These are phyloP conservation scores for Trichosporon inkin DNA, from an alignment of 1,284 basidiomycete genomes.

Conservation along the genomic window DNA sequence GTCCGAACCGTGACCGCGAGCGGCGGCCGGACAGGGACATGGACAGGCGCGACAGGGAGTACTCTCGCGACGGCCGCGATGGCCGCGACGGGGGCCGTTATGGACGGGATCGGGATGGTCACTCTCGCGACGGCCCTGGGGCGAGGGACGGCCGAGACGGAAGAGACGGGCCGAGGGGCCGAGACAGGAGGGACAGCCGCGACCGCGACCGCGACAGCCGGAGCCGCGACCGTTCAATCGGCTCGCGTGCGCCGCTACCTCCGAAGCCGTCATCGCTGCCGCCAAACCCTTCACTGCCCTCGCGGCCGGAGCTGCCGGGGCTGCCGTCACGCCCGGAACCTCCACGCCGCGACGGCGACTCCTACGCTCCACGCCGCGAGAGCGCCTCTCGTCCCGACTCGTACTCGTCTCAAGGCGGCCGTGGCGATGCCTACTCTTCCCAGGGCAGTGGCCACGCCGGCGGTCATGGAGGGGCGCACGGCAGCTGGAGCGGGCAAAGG, in stretches of 20 bases:
- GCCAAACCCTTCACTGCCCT: neutral
- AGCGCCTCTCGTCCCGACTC: neutral
- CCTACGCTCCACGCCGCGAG: too few relatives aligned
- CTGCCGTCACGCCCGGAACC: slow-evolving; percentile 5
- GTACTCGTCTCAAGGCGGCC: neutral
- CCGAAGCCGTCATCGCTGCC: slow-evolving; percentile 18
- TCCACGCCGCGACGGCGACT: neutral
- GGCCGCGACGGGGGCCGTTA: neutral
- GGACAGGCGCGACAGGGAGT: neutral
- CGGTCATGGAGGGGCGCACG: slow-evolving; percentile 17
- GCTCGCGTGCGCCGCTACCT: slow-evolving; percentile 10
- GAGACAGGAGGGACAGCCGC: neutral
- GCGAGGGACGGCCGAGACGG: neutral
- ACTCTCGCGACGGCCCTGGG: neutral
- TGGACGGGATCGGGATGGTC: neutral
- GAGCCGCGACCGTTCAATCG: neutral
- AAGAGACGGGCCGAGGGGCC: neutral
- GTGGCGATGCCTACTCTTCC: neutral
- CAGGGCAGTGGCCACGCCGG: neutral
- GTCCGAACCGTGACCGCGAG: neutral
- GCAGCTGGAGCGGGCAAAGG: neutral
- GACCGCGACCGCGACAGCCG: slow-evolving; percentile 9
- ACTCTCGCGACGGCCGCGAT: neutral
- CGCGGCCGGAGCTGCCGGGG: neutral
- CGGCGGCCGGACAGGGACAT: neutral